phyloP scores from a whole-genome alignment of 371 early-diverging fungal species.

The Circinella umbellata region DNA sequence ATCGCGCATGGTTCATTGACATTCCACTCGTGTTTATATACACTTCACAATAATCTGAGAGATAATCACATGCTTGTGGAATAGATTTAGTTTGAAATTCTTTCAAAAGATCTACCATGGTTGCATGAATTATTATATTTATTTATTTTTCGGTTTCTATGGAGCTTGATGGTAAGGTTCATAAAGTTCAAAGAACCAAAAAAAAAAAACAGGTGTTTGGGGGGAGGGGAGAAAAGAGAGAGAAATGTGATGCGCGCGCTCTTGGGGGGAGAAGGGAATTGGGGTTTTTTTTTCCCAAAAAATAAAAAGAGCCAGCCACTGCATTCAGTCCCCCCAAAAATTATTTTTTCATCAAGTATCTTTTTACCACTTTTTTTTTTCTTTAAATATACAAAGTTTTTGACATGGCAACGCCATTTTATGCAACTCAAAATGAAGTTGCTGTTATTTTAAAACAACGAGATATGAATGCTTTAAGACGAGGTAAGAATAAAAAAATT shows the following conservation, averaged over 20 bases:
- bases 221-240: neutral
- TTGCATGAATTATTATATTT: neutral
- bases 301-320: neutral
- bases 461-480: slow-evolving; percentile 1
- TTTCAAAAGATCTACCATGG: slow-evolving; percentile 15
- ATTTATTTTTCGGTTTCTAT: neutral
- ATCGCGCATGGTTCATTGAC: slow-evolving; percentile 10
- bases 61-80: slow-evolving; percentile 15
- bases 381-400: neutral
- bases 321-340: neutral
- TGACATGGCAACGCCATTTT: slow-evolving; percentile 6
- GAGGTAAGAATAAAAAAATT: neutral
- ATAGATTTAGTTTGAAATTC: slow-evolving; percentile 15
- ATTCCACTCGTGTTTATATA: slow-evolving; percentile 12
- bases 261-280: too few species aligned
- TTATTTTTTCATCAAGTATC: neutral
- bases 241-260: too few species aligned
- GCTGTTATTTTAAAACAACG: neutral
- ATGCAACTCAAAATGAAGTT: neutral
- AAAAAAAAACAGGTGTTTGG: too few species aligned
- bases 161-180: too few species aligned
- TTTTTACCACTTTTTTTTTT: neutral
- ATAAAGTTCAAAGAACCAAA: too few species aligned
- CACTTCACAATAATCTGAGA: slow-evolving; percentile 15
- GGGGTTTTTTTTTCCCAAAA: too few species aligned